These are phyloP conservation scores for Amphicarpaea edgeworthii DNA, from an alignment of 306 rosid species.

Conservation along the genomic window DNA sequence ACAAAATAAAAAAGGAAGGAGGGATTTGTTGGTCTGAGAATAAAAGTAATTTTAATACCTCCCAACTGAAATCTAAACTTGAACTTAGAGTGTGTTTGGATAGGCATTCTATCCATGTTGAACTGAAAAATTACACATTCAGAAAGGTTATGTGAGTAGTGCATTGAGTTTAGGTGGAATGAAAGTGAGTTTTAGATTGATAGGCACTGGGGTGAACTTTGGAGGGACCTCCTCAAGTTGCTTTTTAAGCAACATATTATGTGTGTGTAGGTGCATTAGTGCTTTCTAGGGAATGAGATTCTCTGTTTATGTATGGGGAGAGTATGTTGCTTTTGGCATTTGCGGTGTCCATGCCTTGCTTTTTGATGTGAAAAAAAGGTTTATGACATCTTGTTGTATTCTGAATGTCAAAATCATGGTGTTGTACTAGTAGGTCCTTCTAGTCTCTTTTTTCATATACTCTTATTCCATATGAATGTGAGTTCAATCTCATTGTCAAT, in stretches of 20 bases:
- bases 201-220: slow-evolving; percentile 12
- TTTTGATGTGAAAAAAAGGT: slow-evolving; percentile 22
- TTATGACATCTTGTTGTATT: slow-evolving; percentile 12
- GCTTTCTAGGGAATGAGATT: slow-evolving; percentile 24
- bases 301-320: slow-evolving; percentile 6
- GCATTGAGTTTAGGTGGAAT: neutral
- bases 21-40: neutral
- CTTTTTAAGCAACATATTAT: neutral
- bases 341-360: slow-evolving; percentile 13
- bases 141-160: no score
- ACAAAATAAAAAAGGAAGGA: neutral
- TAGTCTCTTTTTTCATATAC: neutral
- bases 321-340: slow-evolving; percentile 33
- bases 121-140: no score
- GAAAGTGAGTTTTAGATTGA: slow-evolving; percentile 17
- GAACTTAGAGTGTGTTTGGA: neutral
- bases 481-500: neutral
- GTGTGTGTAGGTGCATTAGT: neutral
- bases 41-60: neutral
- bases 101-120: no score
- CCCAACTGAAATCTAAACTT: neutral
- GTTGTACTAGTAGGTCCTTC: neutral
- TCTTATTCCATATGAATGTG: neutral
- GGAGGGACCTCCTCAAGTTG: slow-evolving; percentile 26
- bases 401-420: slow-evolving; percentile 32